Percentiles rank a stretch among this genome's conserved stretches.
These are phyloP conservation scores for Barnettozyma californica DNA, from an alignment of 805 yeast species.

Conservation along the genomic window DNA sequence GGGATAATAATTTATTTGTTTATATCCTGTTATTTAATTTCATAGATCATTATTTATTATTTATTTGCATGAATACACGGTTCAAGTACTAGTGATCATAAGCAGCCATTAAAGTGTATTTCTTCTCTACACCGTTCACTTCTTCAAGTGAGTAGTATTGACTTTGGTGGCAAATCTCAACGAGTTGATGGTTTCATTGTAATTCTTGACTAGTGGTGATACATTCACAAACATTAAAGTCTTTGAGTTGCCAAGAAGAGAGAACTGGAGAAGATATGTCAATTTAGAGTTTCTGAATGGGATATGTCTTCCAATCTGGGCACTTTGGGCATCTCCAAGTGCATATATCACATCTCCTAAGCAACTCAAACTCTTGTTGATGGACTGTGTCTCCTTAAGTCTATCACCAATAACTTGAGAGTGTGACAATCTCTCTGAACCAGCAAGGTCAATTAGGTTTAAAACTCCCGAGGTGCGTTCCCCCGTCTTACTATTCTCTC, in stretches of 20 bases:
- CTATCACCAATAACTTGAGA: conserved; percentile 80
- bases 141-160: conserved; percentile 43
- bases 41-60: conserved; percentile 1
- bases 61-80: neutral
- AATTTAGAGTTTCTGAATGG: conserved; percentile 94
- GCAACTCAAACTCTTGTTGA: conserved; percentile 81
- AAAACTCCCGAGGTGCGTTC: conserved; percentile 52
- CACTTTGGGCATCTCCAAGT: conserved; percentile 43
- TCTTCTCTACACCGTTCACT: neutral
- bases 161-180: conserved; percentile 86
- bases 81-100: neutral
- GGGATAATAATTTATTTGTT: conserved; percentile 7
- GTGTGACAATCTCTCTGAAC: conserved; percentile 76
- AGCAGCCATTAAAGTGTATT: neutral
- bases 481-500: conserved; percentile 45
- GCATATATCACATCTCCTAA: conserved; percentile 86
- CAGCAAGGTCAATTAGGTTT: conserved; percentile 88
- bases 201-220: conserved; percentile 58
- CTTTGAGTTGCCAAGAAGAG: conserved; percentile 80
- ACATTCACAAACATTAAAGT: conserved; percentile 91
- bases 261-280: conserved; percentile 79
- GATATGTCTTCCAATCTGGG: conserved; percentile 45
- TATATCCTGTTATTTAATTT: conserved; percentile 2
- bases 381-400: conserved; percentile 80
- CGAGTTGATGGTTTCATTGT: conserved; percentile 77